Evolutionary conservation across 495 filamentous ascomycete genomes (phyloP), one percentile per base, ranked within the genome.

Genomic region (Immersiella caudata): DNA sequence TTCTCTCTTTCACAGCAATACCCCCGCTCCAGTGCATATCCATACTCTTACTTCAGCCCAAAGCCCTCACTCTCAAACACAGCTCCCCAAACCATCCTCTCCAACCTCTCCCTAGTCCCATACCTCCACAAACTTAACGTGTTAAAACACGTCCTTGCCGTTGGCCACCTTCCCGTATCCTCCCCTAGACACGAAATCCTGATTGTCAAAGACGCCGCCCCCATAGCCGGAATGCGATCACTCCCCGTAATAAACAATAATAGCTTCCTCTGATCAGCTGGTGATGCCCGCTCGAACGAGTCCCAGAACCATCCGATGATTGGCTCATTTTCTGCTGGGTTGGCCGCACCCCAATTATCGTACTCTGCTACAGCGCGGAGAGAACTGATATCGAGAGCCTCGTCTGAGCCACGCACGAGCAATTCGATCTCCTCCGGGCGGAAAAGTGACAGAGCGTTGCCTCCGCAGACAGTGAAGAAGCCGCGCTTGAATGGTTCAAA

Each of bases 401-500:
- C 92, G 62, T 94, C 92, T n/a, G 91, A 94, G 24, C 94, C 94
- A 50, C 94, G 88, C 16, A 97, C 84, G 2, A 97, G 84, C 4
- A 97, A 83, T 73, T 97, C 94, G 67, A 97, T 96, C 75, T 97
- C 94, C 76, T 97, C 94, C 1, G 94, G 90, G n/a, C 93, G 87
- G 75, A 97, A 97, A 12, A 97, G 84, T 2, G 90, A 92, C 24
- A 97, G 81, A 18, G 93, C 94, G 75, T 96, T 96, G 24, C 93
- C 92, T 33, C 90, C 91, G 75, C 93, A 96, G 49, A 97, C 93
- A 2, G 91, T 96, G 79, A 91, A 97, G 77, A 97, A 97, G 4
- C 94, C 94, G 54, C 94, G 88, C 76, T 94, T 96, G 83, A 97
- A 97, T 12, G 94, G 94, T 77, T 97, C 94, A 65, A 94, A 97